phyloP scores from a whole-genome alignment of 1,139 yeast species.

The Waltiozyma solani region DNA sequence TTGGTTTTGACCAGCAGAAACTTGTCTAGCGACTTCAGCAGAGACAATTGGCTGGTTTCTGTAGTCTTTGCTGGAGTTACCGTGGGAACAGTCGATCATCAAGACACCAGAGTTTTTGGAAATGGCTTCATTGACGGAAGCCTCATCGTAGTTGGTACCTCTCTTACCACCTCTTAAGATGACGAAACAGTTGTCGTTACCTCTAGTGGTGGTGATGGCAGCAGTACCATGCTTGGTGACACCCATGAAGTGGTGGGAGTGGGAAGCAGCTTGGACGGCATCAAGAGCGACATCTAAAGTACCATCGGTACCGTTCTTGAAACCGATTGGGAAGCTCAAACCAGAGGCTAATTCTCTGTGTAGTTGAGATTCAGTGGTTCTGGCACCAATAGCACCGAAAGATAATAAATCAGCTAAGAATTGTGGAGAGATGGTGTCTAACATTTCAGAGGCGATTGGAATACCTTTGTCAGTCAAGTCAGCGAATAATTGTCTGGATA shows the following conservation, averaged over 20 bases:
- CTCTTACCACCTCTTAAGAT: slow-evolving; percentile 93
- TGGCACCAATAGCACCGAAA: slow-evolving; percentile 97
- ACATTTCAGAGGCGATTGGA: slow-evolving; percentile 96
- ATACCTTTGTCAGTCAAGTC: slow-evolving; percentile 70
- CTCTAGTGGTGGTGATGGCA: slow-evolving; percentile 92
- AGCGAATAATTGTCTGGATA: slow-evolving; percentile 77
- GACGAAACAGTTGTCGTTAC: slow-evolving; percentile 82
- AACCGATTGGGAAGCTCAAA: slow-evolving; percentile 93
- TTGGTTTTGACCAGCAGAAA: slow-evolving; percentile 65
- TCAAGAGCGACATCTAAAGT: slow-evolving; percentile 87
- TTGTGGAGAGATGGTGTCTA: slow-evolving; percentile 98
- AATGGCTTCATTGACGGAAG: slow-evolving; percentile 69
- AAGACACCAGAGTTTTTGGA: slow-evolving; percentile 42
- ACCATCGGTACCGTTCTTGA: slow-evolving; percentile 98
- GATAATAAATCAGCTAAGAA: slow-evolving; percentile 84
- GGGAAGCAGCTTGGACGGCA: slow-evolving; percentile 87
- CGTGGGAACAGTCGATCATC: slow-evolving; percentile 98
- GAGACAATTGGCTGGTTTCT: slow-evolving; percentile 90
- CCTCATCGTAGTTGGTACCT: slow-evolving; percentile 86
- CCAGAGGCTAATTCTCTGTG: slow-evolving; percentile 98
- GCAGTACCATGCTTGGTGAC: slow-evolving; percentile 96
- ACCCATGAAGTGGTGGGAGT: slow-evolving; percentile 92
- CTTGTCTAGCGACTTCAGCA: slow-evolving; percentile 69
- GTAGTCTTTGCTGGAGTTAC: slow-evolving; percentile 90
- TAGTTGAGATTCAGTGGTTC: slow-evolving; percentile 96